Conservation (phyloP, 371 early-diverging fungal species). For the Mucor racemosus region DNA sequence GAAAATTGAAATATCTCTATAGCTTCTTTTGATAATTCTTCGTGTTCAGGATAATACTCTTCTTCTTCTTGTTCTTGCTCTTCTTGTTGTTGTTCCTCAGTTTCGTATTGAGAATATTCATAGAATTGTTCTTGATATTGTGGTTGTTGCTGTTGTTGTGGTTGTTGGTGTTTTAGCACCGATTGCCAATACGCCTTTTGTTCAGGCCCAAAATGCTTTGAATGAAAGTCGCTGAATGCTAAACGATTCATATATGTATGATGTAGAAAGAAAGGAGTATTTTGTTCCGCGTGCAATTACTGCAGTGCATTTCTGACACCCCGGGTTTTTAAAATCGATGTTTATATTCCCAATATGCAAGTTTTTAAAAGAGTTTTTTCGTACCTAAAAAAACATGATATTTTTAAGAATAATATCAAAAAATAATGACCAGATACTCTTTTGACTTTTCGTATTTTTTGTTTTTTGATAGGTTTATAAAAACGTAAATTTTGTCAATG, state of each 20-base stretch:
- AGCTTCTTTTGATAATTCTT: slow-evolving; percentile 34
- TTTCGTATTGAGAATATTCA: slow-evolving; percentile 7
- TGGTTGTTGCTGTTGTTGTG: background rate
- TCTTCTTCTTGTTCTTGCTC: slow-evolving; percentile 12
- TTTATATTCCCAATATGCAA: too few species aligned
- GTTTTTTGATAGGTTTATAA: too few species aligned
- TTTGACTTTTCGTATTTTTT: too few species aligned
- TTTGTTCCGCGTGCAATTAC: too few species aligned
- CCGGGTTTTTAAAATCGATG: too few species aligned
- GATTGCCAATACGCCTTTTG: slow-evolving; percentile 25
- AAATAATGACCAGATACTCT: too few species aligned
- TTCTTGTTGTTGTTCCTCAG: background rate
- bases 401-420: too few species aligned
- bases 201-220: slow-evolving; percentile 31
- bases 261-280: background rate
- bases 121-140: background rate
- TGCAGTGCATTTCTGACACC: too few species aligned
- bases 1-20: slow-evolving; percentile 50
- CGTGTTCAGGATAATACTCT: background rate
- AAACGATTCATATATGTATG: slow-evolving; percentile 25
- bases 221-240: slow-evolving; percentile 30
- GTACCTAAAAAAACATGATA: too few species aligned
- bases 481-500: too few species aligned
- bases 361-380: too few species aligned
- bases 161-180: slow-evolving; percentile 9